A percentile compares a stretch with the other conserved stretches of the same genome.
Evolutionary conservation across 148 eudicot genomes (phyloP).

Genomic region (Linanthus parryae): DNA sequence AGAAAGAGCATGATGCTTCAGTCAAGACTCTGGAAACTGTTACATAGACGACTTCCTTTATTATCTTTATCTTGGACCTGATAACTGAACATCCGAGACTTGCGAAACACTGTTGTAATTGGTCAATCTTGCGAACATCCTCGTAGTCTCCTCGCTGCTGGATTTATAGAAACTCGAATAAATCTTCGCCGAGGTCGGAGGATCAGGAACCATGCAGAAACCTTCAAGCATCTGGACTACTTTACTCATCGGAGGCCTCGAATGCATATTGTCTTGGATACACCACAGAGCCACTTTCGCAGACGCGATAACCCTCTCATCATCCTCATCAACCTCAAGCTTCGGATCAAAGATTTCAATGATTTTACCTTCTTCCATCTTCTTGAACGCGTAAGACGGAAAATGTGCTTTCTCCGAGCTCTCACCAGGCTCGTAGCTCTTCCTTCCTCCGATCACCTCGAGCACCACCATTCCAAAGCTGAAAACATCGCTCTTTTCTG

Average conservation of each 20-base stretch:
- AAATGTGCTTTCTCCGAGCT: conserved; percentile 26
- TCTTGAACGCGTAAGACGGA: conserved; percentile 27
- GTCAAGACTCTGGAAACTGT: too few relatives aligned
- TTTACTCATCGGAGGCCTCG: conserved; percentile 28
- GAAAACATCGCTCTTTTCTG: conserved; percentile 25
- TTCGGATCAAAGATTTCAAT: conserved; percentile 14
- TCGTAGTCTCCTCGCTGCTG: conserved; percentile 8
- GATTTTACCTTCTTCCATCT: conserved; percentile 23
- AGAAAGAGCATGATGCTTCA: too few relatives aligned
- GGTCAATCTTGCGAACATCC: not conserved
- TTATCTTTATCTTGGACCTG: conserved; percentile 26
- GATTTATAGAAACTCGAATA: conserved; percentile 12
- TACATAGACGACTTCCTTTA: too few relatives aligned
- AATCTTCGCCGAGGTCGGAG: conserved; percentile 10
- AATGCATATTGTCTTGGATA: conserved; percentile 23
- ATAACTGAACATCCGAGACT: conserved; percentile 14
- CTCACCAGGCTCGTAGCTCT: conserved; percentile 18
- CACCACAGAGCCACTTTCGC: conserved; percentile 28
- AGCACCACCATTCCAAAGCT: conserved; percentile 23
- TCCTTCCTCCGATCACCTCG: conserved; percentile 29
- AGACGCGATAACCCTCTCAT: conserved; percentile 11
- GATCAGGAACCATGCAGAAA: conserved; percentile 16
- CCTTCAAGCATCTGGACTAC: conserved; percentile 36
- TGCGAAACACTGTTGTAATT: not conserved
- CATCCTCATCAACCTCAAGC: conserved; percentile 4